Evolutionary conservation across 2,329 filamentous ascomycete genomes (phyloP), one percentile per base, ranked within the genome.

Genomic region (Penicillium sp.): DNA sequence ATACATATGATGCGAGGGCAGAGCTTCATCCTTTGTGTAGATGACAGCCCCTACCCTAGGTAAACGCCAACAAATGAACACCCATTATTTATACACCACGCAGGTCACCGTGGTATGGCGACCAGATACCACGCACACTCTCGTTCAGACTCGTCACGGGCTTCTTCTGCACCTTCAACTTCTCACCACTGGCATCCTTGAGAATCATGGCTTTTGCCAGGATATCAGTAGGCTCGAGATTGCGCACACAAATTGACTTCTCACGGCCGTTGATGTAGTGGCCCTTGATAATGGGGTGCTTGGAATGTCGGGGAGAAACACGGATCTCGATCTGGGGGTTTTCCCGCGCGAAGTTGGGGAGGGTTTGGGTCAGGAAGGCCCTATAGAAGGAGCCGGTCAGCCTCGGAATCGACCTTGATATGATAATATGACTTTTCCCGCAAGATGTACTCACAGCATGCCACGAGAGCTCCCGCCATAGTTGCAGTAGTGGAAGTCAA

Each of bases 401-500:
- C 10, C 30, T 64, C 57, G 65, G 54, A 10, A 6, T 11, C 19
- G 19, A 19, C 13, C 14, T 14, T 14, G 2, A 40, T 6, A 4
- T 48, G 43, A 51, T 48, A 68, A n/a, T 2, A 46, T 46, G 43
- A 26, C 60, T 35, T 33, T 10, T 6, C 40, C 14, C 52, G 22
- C 19, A 19, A 55, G 13, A 53, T 65, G 6, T 6, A 75, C 85
- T 65, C 83, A 95, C 91, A 96, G 95, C 93, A 98, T 97, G 75
- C 95, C 95, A 73, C 83, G 87, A 40, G 94, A 98, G 78, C 92
- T 96, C 65, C 93, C 95, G 60, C 91, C 92, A 87, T 90, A 93
- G 84, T 98, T 93, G 83, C 95, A 98, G 83, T 97, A 99, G 82
- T 96, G 91, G 75, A 99, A 92, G 78, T 97, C 92, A 77, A 99